Evolutionary conservation across 2,329 filamentous ascomycete genomes (phyloP), one percentile per base, ranked within the genome.

Genomic region (Fusarium beomiforme): DNA sequence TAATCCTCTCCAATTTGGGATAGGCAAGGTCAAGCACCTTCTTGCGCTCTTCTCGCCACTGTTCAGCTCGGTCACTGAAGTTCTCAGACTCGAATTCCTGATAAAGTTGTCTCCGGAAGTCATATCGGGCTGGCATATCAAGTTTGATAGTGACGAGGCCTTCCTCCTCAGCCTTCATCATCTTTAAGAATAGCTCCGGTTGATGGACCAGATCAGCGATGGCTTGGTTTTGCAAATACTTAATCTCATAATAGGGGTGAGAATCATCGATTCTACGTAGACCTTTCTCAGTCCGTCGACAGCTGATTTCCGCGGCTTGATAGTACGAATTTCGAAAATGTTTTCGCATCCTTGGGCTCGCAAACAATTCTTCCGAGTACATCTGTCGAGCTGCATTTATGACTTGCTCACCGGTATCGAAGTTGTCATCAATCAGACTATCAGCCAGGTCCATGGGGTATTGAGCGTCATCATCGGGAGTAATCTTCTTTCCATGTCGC

Each of bases 81-180:
- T 97, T 97, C 80, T 99, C 96, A 1, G 95, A 98, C 69, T 93
- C 91, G 69, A 99, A 97, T 75, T 96, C 92, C 50, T 89, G 87
- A 78, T 94, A 92, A 8, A 99, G 87, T 57, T 92, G 90, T 54
- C 90, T 88, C 63, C 90, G 90, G 84, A 97, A 95, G 36, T 91
- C 88, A 10, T 91, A 89, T 74, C 93, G 91, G 59, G 92, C 90
- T 75, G 93, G 90, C 79, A 98, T 88, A 17, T 88, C 88, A 21
- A 98, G 89, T 73, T 89, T 91, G 59, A 99, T 93, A 64, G 97
- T 93, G 17, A 99, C 88, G 3, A 99, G 85, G 5, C 95, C 95
- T 79, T 99, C 96, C 76, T 96, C 92, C 80, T 99, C 96, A 3
- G 96, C 96, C 79, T 94, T 97, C 80, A 98, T 90, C 96, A 99